Conservation (phyloP, 306 rosid species). For the Cucurbita maxima region DNA sequence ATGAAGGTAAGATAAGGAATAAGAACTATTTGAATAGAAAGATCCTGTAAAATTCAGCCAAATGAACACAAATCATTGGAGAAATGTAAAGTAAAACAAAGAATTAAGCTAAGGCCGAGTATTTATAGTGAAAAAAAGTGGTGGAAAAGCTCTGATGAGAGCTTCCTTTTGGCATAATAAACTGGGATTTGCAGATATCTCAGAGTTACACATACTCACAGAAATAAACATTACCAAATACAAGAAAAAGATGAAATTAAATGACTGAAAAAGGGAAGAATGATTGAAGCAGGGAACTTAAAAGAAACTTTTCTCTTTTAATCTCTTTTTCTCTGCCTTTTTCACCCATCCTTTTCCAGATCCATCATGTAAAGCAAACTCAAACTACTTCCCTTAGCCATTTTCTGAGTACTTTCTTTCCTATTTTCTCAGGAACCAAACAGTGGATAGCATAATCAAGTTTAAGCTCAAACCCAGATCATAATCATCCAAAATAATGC, state of each 20-base stretch:
- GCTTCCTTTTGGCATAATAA: neutral
- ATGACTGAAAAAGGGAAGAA: constrained; percentile 16
- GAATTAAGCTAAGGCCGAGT: neutral
- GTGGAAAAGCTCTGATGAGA: neutral
- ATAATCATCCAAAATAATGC: neutral
- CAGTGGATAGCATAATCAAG: neutral
- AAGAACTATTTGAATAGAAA: neutral
- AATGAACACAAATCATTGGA: neutral
- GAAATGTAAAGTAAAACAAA: neutral
- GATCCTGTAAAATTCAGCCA: neutral
- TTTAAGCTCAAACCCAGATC: neutral
- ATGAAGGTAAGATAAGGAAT: neutral
- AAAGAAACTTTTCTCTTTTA: constrained; percentile 18
- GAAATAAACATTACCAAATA: neutral
- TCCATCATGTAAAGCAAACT: constrained; percentile 39
- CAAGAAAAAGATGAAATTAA: neutral
- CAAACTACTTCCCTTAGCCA: constrained; percentile 25
- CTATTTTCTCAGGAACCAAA: neutral
- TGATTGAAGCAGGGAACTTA: constrained; percentile 42
- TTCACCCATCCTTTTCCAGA: constrained; percentile 29
- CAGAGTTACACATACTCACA: neutral
- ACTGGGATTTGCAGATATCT: neutral
- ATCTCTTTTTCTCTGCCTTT: constrained; percentile 13
- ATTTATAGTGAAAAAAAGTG: neutral
- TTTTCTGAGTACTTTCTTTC: neutral